phyloP scores from a whole-genome alignment of 129 eudicot species.

The Chrysanthemum seticuspe region DNA sequence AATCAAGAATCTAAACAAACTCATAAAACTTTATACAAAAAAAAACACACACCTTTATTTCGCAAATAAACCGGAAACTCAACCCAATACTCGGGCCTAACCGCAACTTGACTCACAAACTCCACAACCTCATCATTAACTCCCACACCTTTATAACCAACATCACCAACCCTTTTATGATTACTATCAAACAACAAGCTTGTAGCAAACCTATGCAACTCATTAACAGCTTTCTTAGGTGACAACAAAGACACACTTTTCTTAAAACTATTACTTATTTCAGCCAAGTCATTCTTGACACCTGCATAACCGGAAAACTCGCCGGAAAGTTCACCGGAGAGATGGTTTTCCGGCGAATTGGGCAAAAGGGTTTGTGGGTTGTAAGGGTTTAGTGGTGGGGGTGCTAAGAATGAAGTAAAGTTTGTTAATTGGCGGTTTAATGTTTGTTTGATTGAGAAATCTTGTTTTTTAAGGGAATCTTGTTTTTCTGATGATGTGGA shows the following conservation, averaged over 20 bases:
- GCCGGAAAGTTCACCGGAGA: conserved; percentile 20
- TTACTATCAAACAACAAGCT: conserved; percentile 38
- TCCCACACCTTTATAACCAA: conserved; percentile 30
- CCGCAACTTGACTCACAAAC: conserved; percentile 43
- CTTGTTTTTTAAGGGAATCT: conserved; percentile 11
- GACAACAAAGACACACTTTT: conserved; percentile 52
- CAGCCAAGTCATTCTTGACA: conserved; percentile 62
- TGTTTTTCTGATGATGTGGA: too few species aligned
- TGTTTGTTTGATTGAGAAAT: conserved; percentile 52
- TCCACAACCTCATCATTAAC: conserved; percentile 50
- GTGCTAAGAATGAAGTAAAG: conserved; percentile 69
- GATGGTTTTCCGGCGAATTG: conserved; percentile 24
- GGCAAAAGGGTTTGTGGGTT: neutral
- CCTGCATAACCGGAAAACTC: conserved; percentile 36
- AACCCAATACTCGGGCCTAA: conserved; percentile 54
- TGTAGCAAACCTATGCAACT: conserved; percentile 49
- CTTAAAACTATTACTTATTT: conserved; percentile 57
- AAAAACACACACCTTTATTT: conserved; percentile 39
- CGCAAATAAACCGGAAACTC: conserved; percentile 59
- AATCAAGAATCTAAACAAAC: too few species aligned
- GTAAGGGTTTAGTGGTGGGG: conserved; percentile 41
- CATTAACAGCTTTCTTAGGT: conserved; percentile 42
- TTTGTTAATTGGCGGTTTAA: conserved; percentile 52
- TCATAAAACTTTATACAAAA: neutral
- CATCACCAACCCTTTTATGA: conserved; percentile 26